Percentiles rank a stretch among this genome's conserved stretches.
phyloP scores from a whole-genome alignment of 495 filamentous ascomycete genomes.

The Xylaria venustula region DNA sequence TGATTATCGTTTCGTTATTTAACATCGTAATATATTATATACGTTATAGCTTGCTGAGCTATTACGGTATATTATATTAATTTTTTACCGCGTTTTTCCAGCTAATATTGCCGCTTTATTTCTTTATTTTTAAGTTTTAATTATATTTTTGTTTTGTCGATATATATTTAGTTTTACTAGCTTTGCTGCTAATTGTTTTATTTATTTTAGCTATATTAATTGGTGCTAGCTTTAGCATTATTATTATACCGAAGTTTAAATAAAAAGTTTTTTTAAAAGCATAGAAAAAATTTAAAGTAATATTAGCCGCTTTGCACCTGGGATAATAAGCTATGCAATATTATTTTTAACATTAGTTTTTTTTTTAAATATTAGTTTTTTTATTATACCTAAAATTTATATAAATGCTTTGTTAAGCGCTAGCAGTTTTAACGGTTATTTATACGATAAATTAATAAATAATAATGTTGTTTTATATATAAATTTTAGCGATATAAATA shows the following conservation, averaged over 20 bases:
- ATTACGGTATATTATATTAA: neutral
- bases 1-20: neutral
- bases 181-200: neutral
- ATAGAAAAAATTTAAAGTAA: neutral
- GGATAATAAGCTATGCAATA: neutral
- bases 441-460: neutral
- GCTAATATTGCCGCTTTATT: neutral
- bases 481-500: neutral
- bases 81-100: neutral
- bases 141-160: neutral
- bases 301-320: neutral
- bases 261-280: neutral
- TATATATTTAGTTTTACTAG: neutral
- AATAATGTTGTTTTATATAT: neutral
- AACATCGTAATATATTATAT: neutral
- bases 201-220: neutral
- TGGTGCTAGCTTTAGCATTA: neutral
- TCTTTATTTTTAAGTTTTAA: neutral
- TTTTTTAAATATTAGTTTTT: neutral
- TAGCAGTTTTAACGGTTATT: neutral
- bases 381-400: neutral
- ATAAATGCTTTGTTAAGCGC: neutral
- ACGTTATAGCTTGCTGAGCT: neutral
- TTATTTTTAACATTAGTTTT: neutral
- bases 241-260: neutral